Evolutionary conservation across 2,329 filamentous ascomycete genomes (phyloP).

Genomic region (Scleromitrula shiraiana): DNA sequence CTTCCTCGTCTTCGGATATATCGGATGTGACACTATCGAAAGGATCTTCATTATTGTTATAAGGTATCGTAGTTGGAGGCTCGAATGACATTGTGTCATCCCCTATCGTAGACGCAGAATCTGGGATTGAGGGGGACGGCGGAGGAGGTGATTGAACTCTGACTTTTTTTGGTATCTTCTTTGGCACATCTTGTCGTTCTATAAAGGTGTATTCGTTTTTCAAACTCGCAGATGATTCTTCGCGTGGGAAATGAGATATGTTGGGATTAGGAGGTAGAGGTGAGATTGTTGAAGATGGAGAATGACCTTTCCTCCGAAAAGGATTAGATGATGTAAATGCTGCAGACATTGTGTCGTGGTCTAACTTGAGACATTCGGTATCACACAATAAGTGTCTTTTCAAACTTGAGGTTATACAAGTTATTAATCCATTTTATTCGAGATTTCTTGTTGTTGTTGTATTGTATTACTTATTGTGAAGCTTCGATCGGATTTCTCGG

Average conservation of each 20-base stretch:
- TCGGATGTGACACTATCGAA: constrained; percentile 29
- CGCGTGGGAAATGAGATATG: constrained; percentile 12
- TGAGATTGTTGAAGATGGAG: constrained; percentile 8
- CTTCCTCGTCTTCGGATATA: constrained; percentile 23
- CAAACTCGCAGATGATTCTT: constrained; percentile 6
- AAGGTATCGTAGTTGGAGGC: constrained; percentile 27
- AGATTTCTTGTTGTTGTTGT: background rate
- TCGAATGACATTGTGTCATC: constrained; percentile 17
- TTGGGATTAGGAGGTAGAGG: constrained; percentile 10
- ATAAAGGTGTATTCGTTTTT: constrained; percentile 11
- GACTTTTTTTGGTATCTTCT: constrained; percentile 48
- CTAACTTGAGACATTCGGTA: constrained; percentile 11
- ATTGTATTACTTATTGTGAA: background rate
- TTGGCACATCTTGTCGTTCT: constrained; percentile 13
- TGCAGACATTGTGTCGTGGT: constrained; percentile 22
- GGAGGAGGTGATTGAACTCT: constrained; percentile 58
- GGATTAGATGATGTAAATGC: constrained; percentile 29
- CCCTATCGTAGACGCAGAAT: constrained; percentile 35
- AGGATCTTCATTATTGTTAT: constrained; percentile 24
- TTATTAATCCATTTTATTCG: constrained; percentile 2
- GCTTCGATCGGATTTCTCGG: constrained; percentile 8
- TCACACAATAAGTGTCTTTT: constrained; percentile 6
- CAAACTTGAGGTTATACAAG: constrained; percentile 7
- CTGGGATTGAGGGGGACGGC: constrained; percentile 40
- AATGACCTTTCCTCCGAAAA: constrained; percentile 26